Percentiles rank a stretch among this genome's conserved stretches.
These are phyloP conservation scores for Calonectria naviculata DNA, from an alignment of 2,329 filamentous ascomycete genomes.

Conservation along the genomic window DNA sequence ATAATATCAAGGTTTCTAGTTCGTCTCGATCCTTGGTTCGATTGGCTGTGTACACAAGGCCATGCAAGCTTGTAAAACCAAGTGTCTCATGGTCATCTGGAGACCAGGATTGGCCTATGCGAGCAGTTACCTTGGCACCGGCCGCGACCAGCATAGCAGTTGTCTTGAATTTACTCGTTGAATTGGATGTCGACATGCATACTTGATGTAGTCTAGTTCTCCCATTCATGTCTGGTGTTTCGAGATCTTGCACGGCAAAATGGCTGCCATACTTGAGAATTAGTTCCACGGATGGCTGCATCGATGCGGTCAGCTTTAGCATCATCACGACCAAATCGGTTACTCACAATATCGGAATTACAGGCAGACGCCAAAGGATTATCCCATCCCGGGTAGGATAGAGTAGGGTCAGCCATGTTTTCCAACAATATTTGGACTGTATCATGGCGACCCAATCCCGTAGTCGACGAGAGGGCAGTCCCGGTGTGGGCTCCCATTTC, in stretches of 20 bases:
- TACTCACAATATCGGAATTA: not conserved
- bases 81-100: not conserved
- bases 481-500: constrained; percentile 19
- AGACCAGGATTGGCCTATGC: not conserved
- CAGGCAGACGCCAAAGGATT: not conserved
- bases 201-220: not conserved
- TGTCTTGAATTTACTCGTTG: not conserved
- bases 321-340: not conserved
- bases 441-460: constrained; percentile 1
- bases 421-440: constrained; percentile 16
- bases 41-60: not conserved
- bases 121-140: not conserved
- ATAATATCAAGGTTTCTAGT: not conserved
- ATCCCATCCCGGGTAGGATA: not conserved
- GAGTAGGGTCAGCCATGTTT: constrained; percentile 24
- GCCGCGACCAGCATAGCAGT: not conserved
- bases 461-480: constrained; percentile 16
- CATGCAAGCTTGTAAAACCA: not conserved
- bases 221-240: not conserved
- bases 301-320: not conserved
- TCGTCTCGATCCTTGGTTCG: not conserved
- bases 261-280: not conserved
- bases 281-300: not conserved
- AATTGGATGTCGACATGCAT: not conserved
- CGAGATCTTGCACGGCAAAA: not conserved